Conservation (phyloP, 1,284 basidiomycete species). For the Grifola frondosa region DNA sequence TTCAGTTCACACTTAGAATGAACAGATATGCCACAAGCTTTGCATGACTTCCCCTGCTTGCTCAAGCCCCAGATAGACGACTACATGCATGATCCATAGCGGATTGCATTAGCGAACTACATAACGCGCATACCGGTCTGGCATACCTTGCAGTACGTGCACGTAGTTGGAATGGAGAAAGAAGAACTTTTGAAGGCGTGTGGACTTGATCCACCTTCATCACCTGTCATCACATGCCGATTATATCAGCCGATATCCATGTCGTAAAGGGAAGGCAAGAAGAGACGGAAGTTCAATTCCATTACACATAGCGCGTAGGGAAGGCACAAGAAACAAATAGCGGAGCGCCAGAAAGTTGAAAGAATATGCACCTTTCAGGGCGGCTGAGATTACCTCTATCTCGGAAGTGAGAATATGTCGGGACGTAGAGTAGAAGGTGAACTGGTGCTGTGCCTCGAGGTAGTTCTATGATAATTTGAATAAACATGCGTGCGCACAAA, state of each 20-base stretch:
- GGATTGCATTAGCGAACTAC: background rate
- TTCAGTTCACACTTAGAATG: slow-evolving; percentile 84
- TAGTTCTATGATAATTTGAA: slow-evolving; percentile 46
- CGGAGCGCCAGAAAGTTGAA: background rate
- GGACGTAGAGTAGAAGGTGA: slow-evolving; percentile 53
- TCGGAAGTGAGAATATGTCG: slow-evolving; percentile 57
- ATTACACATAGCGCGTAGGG: background rate
- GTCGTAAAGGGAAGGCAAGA: background rate
- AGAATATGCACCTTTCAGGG: slow-evolving; percentile 60
- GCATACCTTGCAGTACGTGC: slow-evolving; percentile 76
- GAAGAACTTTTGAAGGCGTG: slow-evolving; percentile 81
- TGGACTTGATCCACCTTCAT: slow-evolving; percentile 67
- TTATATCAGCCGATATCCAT: background rate
- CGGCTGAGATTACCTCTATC: slow-evolving; percentile 56
- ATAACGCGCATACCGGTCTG: background rate
- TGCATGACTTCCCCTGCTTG: slow-evolving; percentile 83
- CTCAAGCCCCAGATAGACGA: slow-evolving; percentile 82
- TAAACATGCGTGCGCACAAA: background rate
- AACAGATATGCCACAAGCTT: slow-evolving; percentile 74
- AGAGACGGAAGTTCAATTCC: background rate
- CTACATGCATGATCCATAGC: slow-evolving; percentile 35
- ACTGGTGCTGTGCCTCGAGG: slow-evolving; percentile 63
- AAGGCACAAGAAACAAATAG: background rate
- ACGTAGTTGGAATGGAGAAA: slow-evolving; percentile 81
- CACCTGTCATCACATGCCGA: slow-evolving; percentile 44